Base-by-base conservation (phyloP, 2,329 filamentous ascomycete species). In the Penicillium sclerotigenum region DNA sequence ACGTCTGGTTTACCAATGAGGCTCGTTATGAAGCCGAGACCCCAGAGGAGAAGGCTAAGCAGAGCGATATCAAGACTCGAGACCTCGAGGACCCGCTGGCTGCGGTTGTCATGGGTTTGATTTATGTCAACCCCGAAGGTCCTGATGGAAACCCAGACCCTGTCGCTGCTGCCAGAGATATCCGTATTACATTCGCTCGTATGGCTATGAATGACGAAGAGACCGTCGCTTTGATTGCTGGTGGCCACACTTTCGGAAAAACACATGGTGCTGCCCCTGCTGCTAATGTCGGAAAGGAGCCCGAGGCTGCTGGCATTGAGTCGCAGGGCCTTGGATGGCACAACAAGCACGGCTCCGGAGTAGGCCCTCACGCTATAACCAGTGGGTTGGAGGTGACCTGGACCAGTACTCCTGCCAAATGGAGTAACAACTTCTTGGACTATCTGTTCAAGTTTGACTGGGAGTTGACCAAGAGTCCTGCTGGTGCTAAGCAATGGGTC, bases 181-280 rank as follows among this genome's bases (percentile, higher is more conserved):
- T 91, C 69, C 87, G 87, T 61, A 81, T 79, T 56, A 90, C 89
- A 18, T 92, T 91, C 65, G 80, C 80, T 60, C 87, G 88, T 71
- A 91, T 92, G 88, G 88, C 85, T 59, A 91, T 92, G 89, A 85
- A 89, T 69, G 87, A 91, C 69, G 85, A 89, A 75, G 89, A 92
- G 79, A 92, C 89, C 0, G 88, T 89, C 52, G 88, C 89, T 14
- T 77, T 92, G 43, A 91, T 92, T 69, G 86, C 86, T 37, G 89
- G 89, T 68, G 89, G 89, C 37, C 89, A 92, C 79, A 81, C 84
- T 26, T 90, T 92, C 65, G 89, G 89, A 67, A 92, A 92, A 83
- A 90, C 88, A 0, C 89, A 92, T 74, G 89, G 89, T 65, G 88
- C 89, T 31, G 88, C 76, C 54, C 77, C 84, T 16, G 75, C 80